A percentile compares a stretch with the other conserved stretches of the same genome.
Conservation (phyloP, 2,329 filamentous ascomycete species). For the Xylariales sp. region DNA sequence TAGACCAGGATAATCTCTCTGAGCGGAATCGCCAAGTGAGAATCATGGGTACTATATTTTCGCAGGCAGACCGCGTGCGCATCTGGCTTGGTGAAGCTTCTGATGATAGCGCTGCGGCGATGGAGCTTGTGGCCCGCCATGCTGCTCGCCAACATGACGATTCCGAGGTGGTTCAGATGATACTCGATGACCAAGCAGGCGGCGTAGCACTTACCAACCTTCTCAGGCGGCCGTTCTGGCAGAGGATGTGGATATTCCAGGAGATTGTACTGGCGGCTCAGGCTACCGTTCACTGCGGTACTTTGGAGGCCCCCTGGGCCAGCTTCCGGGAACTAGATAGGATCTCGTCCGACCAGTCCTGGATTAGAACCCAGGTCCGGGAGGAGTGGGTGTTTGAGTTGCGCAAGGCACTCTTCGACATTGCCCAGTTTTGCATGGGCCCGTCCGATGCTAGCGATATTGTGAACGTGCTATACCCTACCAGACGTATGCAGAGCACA, state of each 20-base stretch:
- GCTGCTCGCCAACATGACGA: not conserved
- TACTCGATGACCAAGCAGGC: not conserved
- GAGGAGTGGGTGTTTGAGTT: not conserved
- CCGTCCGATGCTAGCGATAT: not conserved
- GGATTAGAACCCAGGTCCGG: not conserved
- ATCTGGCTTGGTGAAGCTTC: not conserved
- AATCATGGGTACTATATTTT: not conserved
- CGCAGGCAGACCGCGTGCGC: not conserved
- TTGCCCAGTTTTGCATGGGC: constrained; percentile 1
- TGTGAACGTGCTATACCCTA: not conserved
- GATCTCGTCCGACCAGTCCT: not conserved
- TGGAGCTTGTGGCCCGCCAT: not conserved
- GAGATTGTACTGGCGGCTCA: constrained; percentile 1
- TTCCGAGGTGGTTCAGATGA: not conserved
- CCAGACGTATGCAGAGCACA: not conserved
- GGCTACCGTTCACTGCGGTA: constrained; percentile 2
- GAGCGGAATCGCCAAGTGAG: constrained; percentile 1
- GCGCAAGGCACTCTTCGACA: not conserved
- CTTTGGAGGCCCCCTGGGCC: not conserved
- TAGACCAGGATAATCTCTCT: not conserved
- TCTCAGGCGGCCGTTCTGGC: constrained; percentile 2
- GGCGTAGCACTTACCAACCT: not conserved
- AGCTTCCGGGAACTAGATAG: not conserved
- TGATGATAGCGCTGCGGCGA: not conserved
- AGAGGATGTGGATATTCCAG: constrained; percentile 4